A percentile compares a stretch with the other conserved stretches of the same genome.
These are phyloP conservation scores for Tolypocladium tropicale DNA, from an alignment of 2,329 filamentous ascomycete species.

Conservation along the genomic window DNA sequence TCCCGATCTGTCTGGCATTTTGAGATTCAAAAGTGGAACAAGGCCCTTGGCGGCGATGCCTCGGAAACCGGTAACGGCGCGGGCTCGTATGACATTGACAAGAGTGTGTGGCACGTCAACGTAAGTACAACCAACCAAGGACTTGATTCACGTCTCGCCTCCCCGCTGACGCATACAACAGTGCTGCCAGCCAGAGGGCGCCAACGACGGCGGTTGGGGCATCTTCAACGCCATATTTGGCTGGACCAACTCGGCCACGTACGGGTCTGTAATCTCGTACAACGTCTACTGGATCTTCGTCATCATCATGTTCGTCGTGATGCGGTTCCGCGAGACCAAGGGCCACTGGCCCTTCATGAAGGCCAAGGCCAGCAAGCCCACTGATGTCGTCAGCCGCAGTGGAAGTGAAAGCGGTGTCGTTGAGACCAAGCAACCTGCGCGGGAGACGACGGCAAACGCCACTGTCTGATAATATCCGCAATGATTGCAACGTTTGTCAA, in stretches of 20 bases:
- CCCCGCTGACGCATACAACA: slow-evolving; percentile 17
- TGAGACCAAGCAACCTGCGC: slow-evolving; percentile 12
- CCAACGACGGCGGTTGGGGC: slow-evolving; percentile 72
- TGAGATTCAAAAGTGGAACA: slow-evolving; percentile 59
- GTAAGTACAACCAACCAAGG: slow-evolving; percentile 30
- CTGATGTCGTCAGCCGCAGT: slow-evolving; percentile 9
- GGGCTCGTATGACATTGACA: slow-evolving; percentile 68
- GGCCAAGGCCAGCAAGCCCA: slow-evolving; percentile 13
- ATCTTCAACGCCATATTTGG: slow-evolving; percentile 80
- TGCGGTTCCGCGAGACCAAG: slow-evolving; percentile 56
- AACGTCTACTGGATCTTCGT: slow-evolving; percentile 79
- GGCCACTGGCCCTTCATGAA: slow-evolving; percentile 38
- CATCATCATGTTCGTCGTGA: slow-evolving; percentile 54
- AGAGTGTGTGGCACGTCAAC: slow-evolving; percentile 77
- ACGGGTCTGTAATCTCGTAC: slow-evolving; percentile 78
- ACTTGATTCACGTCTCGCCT: background rate
- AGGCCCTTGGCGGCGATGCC: slow-evolving; percentile 48
- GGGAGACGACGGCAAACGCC: slow-evolving; percentile 16
- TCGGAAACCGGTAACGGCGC: slow-evolving; percentile 45
- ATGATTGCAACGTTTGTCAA: background rate
- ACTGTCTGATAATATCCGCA: background rate
- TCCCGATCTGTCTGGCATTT: slow-evolving; percentile 68
- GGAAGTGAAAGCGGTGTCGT: slow-evolving; percentile 12
- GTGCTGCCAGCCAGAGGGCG: slow-evolving; percentile 67
- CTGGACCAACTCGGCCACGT: slow-evolving; percentile 82